Base-by-base conservation (phyloP, 2,329 filamentous ascomycete genomes). In the Akanthomyces uredinophilus region DNA sequence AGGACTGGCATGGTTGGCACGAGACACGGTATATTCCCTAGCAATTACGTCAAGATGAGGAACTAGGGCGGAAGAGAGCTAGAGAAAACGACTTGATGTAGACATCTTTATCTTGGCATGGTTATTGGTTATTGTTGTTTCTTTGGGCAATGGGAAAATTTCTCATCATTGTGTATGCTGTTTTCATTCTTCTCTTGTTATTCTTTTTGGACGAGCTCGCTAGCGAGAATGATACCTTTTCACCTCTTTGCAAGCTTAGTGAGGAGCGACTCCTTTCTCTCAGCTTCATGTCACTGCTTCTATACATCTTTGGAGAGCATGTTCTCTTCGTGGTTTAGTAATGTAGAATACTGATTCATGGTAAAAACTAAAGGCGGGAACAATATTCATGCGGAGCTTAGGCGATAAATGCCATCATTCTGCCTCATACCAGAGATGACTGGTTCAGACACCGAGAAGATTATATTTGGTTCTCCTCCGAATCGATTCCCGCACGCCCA, bases 21-120 rank as follows among this genome's bases (percentile, higher is more conserved):
- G 66, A 84, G 87, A 68, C 90, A 93, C 61, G 95, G 95, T 43
- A 96, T 97, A 67, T 99, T 99, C 77, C 95, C 95, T 0, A 95
- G 91, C 74, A 88, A 88, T 72, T 89, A 89, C 65, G 86, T 89
- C 66, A 86, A 88, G 72, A 86, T 88, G 84, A 50, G 59, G 51
- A 22, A 20, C 16, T 61, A 51, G 37, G 27, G 7, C 14, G 2
- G 35, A 11, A 8, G 8, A 10, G 10, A 47, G 44, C 13, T 2
- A 8, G 16, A 13, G 13, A 32, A 32, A 59, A 20, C 11, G 47
- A 50, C 2, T 44, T 47, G 29, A 49, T 39, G 54, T 44, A 24
- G 37, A 43, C 18, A 27, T n/a, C 35, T 14, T 20, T 22, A 27
- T 56, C 5, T 44, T 13, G 24, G 27, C 49, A 52, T 60, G 37